These are phyloP conservation scores for Tulasnella calospora DNA, from an alignment of 768 basidiomycete genomes.

Conservation along the genomic window DNA sequence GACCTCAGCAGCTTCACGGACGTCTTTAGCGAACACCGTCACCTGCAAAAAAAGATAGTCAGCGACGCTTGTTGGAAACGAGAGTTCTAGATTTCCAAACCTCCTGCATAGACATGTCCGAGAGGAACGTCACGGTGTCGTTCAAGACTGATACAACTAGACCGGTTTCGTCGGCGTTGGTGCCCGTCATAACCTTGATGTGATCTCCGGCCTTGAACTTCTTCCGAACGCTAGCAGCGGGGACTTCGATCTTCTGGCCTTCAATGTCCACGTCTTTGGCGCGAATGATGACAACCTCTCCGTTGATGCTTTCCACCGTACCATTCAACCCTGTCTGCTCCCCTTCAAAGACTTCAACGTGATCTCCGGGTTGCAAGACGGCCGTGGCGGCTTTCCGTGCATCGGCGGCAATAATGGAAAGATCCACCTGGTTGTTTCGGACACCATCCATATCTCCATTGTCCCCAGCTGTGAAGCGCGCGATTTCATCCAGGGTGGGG, in stretches of 20 bases:
- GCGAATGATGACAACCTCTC: conserved; percentile 80
- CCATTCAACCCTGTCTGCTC: conserved; percentile 92
- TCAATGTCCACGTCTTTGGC: conserved; percentile 78
- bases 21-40: conserved; percentile 93
- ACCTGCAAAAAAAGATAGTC: conserved; percentile 51
- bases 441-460: conserved; percentile 55
- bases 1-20: conserved; percentile 95
- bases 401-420: conserved; percentile 88
- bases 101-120: conserved; percentile 97
- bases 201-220: conserved; percentile 96
- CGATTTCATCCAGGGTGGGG: conserved; percentile 95
- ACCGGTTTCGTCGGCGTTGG: conserved; percentile 93
- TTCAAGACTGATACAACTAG: conserved; percentile 87
- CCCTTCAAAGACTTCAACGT: conserved; percentile 95
- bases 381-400: conserved; percentile 86
- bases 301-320: conserved; percentile 80
- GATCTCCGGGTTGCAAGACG: conserved; percentile 95
- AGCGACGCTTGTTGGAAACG: conserved; percentile 9
- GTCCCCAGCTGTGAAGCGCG: conserved; percentile 73
- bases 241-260: conserved; percentile 78
- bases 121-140: conserved; percentile 90
- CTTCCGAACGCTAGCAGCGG: conserved; percentile 86
- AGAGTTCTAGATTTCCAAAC: conserved; percentile 40
- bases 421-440: conserved; percentile 57
- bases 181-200: conserved; percentile 95